Evolutionary conservation across 805 yeast genomes (phyloP), one percentile per base, ranked within the genome.

Genomic region (Starmerella tilneyi): DNA sequence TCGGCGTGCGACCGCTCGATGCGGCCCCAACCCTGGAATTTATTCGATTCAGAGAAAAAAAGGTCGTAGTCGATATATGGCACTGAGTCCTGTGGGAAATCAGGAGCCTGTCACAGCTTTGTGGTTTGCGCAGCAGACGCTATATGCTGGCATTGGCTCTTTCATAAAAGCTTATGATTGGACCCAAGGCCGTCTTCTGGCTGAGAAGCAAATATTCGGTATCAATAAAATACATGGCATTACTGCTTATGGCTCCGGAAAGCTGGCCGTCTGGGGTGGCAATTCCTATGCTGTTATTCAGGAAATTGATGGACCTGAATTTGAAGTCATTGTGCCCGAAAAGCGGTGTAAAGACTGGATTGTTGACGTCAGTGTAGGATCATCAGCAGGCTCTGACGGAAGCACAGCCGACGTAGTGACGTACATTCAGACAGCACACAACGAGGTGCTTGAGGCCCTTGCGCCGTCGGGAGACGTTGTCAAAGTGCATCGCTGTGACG

Each of bases 221-320:
- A 68, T 77, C 44, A 84, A 84, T 62, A 88, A 85, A 58, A 78
- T 89, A 29, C 96, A 89, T 59, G 82, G 84, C n/a, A 75, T 89
- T 17, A 13, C 45, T 3, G 9, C 12, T 8, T 21, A 9, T 7
- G 16, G 13, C 9, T 22, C n/a, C 7, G 9, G 61, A 1, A 48
- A 59, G 0, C 53, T 68, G 4, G 53, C 74, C 0, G 63, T 76
- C 1, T 76, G 75, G 66, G 97, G 97, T 31, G 88, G 81, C 2
- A 70, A 84, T 80, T 4, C 44, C 72, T 1, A 50, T 62, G 1
- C 47, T 68, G 11, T 38, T 13, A 26, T 38, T 13, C 31, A n/a
- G 23, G 12, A 9, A 11, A 13, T 4, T 3, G 5, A 12, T 16
- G 16, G 21, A 9, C 8, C 7, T 15, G 22, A 11, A 9, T 3